phyloP scores from a whole-genome alignment of 1,284 basidiomycete species.

The Phellinidium pouzarii region DNA sequence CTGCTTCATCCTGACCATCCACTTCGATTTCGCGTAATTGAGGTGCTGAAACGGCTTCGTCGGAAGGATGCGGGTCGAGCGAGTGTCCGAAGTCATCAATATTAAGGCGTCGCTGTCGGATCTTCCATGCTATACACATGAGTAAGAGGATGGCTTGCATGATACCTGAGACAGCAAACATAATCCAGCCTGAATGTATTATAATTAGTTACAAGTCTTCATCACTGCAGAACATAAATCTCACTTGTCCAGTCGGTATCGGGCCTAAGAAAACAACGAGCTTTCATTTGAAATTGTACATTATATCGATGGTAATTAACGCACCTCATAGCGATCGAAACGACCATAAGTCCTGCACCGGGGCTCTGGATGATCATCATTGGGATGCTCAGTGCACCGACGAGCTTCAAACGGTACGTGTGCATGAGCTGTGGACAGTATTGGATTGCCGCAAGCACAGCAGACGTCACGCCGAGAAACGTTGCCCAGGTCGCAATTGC shows the following conservation, averaged over 20 bases:
- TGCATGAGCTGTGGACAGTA: conserved; percentile 84
- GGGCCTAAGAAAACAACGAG: conserved; percentile 34
- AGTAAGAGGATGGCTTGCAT: conserved; percentile 80
- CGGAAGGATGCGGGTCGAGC: conserved; percentile 25
- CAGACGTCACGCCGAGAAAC: conserved; percentile 81
- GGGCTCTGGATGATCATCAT: conserved; percentile 97
- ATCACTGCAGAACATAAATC: conserved; percentile 22
- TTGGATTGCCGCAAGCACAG: conserved; percentile 73
- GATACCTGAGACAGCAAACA: conserved; percentile 79
- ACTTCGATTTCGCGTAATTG: neutral
- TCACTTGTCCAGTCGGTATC: conserved; percentile 85
- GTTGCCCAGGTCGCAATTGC: conserved; percentile 67
- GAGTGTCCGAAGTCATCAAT: conserved; percentile 91
- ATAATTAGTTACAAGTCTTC: conserved; percentile 16
- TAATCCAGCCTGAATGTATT: conserved; percentile 60
- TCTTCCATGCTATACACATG: conserved; percentile 79
- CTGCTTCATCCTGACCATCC: neutral
- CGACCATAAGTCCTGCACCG: conserved; percentile 83
- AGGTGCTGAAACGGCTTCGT: neutral
- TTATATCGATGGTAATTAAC: conserved; percentile 21
- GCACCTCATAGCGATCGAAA: conserved; percentile 72
- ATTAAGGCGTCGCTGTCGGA: conserved; percentile 66
- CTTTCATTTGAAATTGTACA: neutral
- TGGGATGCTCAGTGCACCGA: conserved; percentile 87
- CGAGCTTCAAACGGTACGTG: conserved; percentile 74